Evolutionary conservation across 495 filamentous ascomycete species (phyloP).

Genomic region (Penicillium diatomitis): DNA sequence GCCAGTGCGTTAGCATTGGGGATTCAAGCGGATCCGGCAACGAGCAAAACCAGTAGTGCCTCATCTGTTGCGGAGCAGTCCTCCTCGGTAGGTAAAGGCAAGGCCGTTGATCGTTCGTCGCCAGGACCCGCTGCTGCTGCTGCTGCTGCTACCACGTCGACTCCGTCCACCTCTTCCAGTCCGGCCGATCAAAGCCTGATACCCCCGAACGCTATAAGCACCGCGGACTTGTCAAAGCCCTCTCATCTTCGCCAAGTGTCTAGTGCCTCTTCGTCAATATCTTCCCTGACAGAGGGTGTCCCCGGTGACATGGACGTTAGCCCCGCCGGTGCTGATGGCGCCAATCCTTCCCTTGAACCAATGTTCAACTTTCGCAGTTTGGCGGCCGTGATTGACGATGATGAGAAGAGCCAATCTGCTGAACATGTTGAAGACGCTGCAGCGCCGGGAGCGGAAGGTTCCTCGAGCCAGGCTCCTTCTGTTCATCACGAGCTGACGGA

Average conservation of each 20-base stretch:
- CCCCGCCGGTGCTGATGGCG: conserved; percentile 33
- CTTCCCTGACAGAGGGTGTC: conserved; percentile 59
- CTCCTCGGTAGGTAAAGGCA: conserved; percentile 59
- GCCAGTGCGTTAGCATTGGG: conserved; percentile 31
- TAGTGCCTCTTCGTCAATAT: conserved; percentile 72
- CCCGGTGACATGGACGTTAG: conserved; percentile 39
- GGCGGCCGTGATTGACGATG: conserved; percentile 70
- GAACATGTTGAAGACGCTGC: conserved; percentile 36
- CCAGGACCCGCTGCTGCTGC: conserved; percentile 7
- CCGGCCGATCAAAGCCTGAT: conserved; percentile 7
- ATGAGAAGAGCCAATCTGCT: conserved; percentile 41
- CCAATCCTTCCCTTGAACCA: conserved; percentile 54
- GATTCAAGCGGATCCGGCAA: conserved; percentile 15
- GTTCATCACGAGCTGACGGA: conserved; percentile 9
- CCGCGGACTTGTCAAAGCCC: conserved; percentile 36
- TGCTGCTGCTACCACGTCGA: background rate
- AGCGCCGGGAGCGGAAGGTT: conserved; percentile 14
- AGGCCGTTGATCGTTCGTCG: conserved; percentile 57
- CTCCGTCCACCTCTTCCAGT: background rate
- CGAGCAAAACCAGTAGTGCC: conserved; percentile 27
- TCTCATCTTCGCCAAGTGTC: conserved; percentile 73
- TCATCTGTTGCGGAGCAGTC: conserved; percentile 32
- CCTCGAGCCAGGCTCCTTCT: conserved; percentile 15
- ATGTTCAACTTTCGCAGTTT: conserved; percentile 91
- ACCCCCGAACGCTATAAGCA: conserved; percentile 12